These are phyloP conservation scores for Styphnolobium japonicum DNA, from an alignment of 306 rosid species.

Conservation along the genomic window DNA sequence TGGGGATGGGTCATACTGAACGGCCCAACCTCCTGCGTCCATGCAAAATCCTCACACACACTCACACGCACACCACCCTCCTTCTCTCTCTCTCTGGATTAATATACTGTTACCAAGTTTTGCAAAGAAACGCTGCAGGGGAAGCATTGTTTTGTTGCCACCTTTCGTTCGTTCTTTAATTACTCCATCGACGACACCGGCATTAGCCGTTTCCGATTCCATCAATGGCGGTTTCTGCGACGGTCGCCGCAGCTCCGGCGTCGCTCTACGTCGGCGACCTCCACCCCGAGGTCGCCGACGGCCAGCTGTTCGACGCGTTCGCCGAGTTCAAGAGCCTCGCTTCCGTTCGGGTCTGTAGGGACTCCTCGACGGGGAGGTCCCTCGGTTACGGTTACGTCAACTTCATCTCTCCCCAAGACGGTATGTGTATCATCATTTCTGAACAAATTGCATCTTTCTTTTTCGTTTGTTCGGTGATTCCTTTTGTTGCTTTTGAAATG, in stretches of 20 bases:
- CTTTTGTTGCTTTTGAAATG: not conserved
- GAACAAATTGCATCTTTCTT: not conserved
- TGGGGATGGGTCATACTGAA: not conserved
- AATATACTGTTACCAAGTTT: not conserved
- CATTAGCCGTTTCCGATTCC: not conserved
- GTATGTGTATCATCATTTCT: conserved; percentile 41
- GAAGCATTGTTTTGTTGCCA: not conserved
- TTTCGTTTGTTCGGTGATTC: not conserved
- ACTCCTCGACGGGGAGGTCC: conserved; percentile 56
- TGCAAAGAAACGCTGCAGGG: not conserved
- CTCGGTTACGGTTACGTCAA: conserved; percentile 87
- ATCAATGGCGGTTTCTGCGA: conserved; percentile 61
- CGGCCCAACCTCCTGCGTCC: conserved; percentile 42
- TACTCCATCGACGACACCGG: not conserved
- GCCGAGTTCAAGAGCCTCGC: conserved; percentile 45
- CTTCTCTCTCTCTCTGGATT: not conserved
- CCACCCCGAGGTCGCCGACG: conserved; percentile 56
- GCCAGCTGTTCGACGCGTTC: conserved; percentile 56
- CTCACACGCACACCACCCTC: not conserved
- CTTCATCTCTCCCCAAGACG: conserved; percentile 61
- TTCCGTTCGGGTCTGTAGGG: conserved; percentile 68
- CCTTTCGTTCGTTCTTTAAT: not conserved
- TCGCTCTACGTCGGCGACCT: conserved; percentile 90
- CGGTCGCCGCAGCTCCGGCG: conserved; percentile 36
- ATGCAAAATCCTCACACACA: conserved; percentile 41